Evolutionary conservation across 148 eudicot species (phyloP).

Genomic region (Camellia granthamiana): DNA sequence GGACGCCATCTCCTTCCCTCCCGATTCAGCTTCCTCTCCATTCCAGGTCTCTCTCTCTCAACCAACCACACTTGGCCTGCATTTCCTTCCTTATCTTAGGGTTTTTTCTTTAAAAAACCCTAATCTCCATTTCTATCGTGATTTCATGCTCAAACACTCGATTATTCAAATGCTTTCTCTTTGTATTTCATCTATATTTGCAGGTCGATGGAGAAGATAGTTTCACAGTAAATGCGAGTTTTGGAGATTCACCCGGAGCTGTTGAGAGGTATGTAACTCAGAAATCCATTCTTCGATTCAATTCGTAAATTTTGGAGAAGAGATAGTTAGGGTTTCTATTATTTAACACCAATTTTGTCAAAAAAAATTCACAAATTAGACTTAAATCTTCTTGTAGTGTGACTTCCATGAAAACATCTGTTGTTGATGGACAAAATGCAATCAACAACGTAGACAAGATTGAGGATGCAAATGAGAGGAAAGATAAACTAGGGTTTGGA

Average conservation of each 20-base stretch:
- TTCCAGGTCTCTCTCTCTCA: constrained; percentile 14
- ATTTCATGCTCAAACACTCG: constrained; percentile 4
- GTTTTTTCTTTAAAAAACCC: background rate
- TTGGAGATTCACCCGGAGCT: constrained; percentile 23
- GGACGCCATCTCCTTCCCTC: constrained; percentile 32
- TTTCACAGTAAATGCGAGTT: constrained; percentile 29
- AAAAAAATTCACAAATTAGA: background rate
- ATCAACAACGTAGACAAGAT: background rate
- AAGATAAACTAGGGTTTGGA: background rate
- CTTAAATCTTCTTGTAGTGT: background rate
- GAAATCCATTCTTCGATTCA: background rate
- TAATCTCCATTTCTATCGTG: constrained; percentile 24
- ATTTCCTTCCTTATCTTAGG: constrained; percentile 3
- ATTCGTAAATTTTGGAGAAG: background rate
- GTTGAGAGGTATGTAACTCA: constrained; percentile 39
- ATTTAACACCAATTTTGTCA: background rate
- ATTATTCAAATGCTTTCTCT: constrained; percentile 11
- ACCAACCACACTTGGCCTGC: constrained; percentile 5
- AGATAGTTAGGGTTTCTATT: constrained; percentile 22
- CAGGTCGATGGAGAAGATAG: constrained; percentile 36
- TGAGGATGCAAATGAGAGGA: background rate
- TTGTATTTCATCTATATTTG: constrained; percentile 3
- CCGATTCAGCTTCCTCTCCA: constrained; percentile 18
- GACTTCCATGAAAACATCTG: constrained; percentile 34
- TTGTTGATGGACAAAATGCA: constrained; percentile 2